phyloP scores from a whole-genome alignment of 2,329 filamentous ascomycete species.

The Hypoxylon sp. region DNA sequence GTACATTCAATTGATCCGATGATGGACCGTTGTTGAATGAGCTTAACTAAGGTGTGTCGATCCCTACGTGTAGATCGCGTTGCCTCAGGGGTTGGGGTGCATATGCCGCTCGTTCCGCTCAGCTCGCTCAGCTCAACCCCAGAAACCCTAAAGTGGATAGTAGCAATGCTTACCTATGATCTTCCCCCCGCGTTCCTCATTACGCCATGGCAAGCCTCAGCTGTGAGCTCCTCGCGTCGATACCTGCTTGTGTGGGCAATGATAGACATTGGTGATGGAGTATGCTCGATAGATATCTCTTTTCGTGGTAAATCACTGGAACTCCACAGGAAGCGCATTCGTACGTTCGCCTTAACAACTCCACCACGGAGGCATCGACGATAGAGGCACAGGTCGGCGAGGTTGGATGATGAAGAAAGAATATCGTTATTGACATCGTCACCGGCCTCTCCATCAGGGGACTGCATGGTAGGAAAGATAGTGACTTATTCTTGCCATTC shows the following conservation, averaged over 20 bases:
- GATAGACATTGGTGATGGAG: conserved; percentile 19
- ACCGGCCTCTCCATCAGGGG: background rate
- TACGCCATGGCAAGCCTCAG: background rate
- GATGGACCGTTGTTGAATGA: background rate
- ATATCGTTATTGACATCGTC: background rate
- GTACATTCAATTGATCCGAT: background rate
- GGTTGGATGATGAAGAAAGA: background rate
- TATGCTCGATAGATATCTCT: background rate
- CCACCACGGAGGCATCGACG: conserved; percentile 10
- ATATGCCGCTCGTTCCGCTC: conserved; percentile 12
- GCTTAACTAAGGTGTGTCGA: conserved; percentile 1
- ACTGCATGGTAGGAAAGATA: background rate
- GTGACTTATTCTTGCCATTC: background rate
- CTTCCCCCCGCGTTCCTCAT: conserved; percentile 15
- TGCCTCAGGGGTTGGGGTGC: background rate
- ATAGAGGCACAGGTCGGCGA: background rate
- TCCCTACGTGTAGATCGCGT: background rate
- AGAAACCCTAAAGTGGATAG: conserved; percentile 24
- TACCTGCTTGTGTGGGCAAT: conserved; percentile 17
- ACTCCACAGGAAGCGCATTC: background rate
- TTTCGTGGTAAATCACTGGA: background rate
- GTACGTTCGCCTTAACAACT: background rate
- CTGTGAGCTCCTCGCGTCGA: conserved; percentile 4
- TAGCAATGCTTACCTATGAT: conserved; percentile 11
- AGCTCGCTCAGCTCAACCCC: conserved; percentile 12